Percentiles rank a stretch among this genome's conserved stretches.
These are phyloP conservation scores for Pelargonium nanum DNA, from an alignment of 345 rosid genomes.

Conservation along the genomic window DNA sequence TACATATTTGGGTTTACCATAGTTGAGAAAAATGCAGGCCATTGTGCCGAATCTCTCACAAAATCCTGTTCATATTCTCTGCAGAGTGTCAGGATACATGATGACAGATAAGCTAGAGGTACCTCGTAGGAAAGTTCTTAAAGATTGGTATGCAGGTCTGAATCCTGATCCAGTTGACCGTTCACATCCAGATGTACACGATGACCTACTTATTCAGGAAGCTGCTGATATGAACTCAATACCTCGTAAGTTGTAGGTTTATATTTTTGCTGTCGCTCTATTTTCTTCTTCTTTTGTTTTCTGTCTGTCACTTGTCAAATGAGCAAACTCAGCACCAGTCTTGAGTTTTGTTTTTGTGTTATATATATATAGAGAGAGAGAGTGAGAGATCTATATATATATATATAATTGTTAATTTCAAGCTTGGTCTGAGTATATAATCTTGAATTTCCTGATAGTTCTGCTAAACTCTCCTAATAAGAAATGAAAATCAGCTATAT, in stretches of 20 bases:
- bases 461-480: background rate
- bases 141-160: conserved; percentile 89
- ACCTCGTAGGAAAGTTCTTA: conserved; percentile 80
- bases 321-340: background rate
- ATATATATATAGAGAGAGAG: no score
- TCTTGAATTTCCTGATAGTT: background rate
- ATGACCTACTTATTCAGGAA: conserved; percentile 49
- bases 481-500: background rate
- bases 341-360: background rate
- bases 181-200: conserved; percentile 85
- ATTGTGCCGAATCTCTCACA: conserved; percentile 2
- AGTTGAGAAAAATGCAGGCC: conserved; percentile 3
- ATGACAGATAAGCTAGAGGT: conserved; percentile 89
- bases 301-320: background rate
- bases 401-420: background rate
- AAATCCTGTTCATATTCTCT: conserved; percentile 12
- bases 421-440: no score
- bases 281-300: conserved; percentile 1
- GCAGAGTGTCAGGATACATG: conserved; percentile 87
- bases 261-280: background rate
- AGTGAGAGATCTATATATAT: no score
- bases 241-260: conserved; percentile 44
- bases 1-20: conserved; percentile 3
- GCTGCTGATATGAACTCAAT: conserved; percentile 41
- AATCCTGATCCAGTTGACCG: conserved; percentile 85